Base-by-base conservation (phyloP, 2,329 filamentous ascomycete species). In the Colletotrichum sp. region DNA sequence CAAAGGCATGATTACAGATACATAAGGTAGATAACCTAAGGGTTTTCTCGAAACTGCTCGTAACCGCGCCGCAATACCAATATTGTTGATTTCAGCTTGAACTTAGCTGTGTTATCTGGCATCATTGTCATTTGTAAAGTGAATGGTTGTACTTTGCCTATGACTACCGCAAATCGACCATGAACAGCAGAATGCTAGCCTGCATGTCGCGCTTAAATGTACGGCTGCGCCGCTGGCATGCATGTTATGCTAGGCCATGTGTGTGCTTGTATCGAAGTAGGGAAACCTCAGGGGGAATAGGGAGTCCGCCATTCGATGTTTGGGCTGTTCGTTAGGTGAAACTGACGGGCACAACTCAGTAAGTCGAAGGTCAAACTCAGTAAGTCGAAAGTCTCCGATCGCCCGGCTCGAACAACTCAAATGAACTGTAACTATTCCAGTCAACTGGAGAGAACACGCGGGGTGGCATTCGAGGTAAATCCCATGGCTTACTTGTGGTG, bases 1-100 rank as follows among this genome's bases (percentile, higher is more conserved):
- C 39, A 44, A 0, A 44, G 0, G 3, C 39, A 10, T 6, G 1
- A 1, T 44, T 44, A 10, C 18, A 44, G 0, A n/a, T 1, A 49
- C 5, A n/a, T 49, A 0, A 0, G 18, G 18, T n/a, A 0, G 39
- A 12, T 44, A 44, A 44, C 39, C 10, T 1, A 21, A 49, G 10
- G 3, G 18, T 4, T 49, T n/a, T 49, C 18, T n/a, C 18, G 3
- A 21, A 2, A 49, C n/a, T 0, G n/a, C 44, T 2, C 10, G 1
- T 21, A 5, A 13, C 8, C n/a, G n/a, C 18, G 9, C 39, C 9
- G 39, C 18, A 44, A 0, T 44, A 44, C 44, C 0, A 9, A 49
- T 10, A 49, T 49, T 5, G 10, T 1, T 21, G 18, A 49, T 7
- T 49, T 21, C 6, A 52, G 44, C 10, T 52, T 7, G 10, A 52